Base-by-base conservation (phyloP, 495 filamentous ascomycete genomes). In the Hapsidospora chrysogenum region DNA sequence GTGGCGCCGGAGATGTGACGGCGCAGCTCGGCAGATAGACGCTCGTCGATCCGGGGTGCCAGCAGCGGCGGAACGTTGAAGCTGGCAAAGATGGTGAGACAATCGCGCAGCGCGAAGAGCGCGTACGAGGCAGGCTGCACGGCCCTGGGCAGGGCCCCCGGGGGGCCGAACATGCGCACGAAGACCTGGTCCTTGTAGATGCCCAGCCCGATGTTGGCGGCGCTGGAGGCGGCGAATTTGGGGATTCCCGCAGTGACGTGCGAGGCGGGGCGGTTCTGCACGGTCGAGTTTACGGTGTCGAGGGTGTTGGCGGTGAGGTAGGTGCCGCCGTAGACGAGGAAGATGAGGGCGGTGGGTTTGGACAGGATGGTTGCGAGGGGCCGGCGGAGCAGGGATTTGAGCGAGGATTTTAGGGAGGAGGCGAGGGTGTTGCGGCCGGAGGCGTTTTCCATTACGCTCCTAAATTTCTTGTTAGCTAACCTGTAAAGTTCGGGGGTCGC, bases 401-500 rank as follows among this genome's bases (percentile, higher is more conserved):
- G 51, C 23, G 78, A 79, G 42, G 54, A 50, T 37, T 63, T 67
- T 45, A 93, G 59, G 31, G 80, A 86, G 31, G 58, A 51, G 31
- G 56, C 54, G 39, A 95, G 74, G n/a, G 78, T 67, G 42, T 68
- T 66, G 37, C 76, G 72, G 44, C 85, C 86, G 28, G 83, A 85
- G 11, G 87, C 82, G 60, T 94, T 93, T 58, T 95, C 85, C 57
- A 95, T 93, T 47, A 97, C 92, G 9, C 76, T 82, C 35, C 84
- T 94, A 46, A 38, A 56, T 36, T 53, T 44, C 19, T 16, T 13
- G 5, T 34, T 38, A 14, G 17, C 13, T n/a, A n/a, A n/a, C n/a
- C n/a, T n/a, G n/a, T n/a, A n/a, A n/a, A 11, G 11, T 25, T 16
- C 20, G 29, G 30, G 17, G 33, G 15, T 9, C 11, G 16, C 4